Conservation (phyloP, 257 asterid genomes). For the Nicotiana tabacum region DNA sequence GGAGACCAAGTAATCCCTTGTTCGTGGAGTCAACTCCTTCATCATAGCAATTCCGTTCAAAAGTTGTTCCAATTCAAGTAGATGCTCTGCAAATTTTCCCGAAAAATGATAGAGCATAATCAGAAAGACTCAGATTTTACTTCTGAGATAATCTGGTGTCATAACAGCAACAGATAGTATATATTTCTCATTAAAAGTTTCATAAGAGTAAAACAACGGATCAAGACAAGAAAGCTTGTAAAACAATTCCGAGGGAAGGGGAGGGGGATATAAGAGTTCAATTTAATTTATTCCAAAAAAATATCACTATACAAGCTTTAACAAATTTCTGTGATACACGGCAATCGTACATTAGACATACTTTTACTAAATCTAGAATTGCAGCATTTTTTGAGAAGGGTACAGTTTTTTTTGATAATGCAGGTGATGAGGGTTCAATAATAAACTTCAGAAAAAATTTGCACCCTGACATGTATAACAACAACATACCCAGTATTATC, state of each 20-base stretch:
- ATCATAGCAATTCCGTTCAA: constrained; percentile 68
- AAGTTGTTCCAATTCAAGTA: constrained; percentile 67
- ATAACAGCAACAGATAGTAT: background rate
- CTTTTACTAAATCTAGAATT: background rate
- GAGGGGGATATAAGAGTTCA: background rate
- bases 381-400: background rate
- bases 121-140: background rate
- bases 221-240: background rate
- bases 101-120: background rate
- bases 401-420: background rate
- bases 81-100: constrained; percentile 37
- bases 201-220: no score
- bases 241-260: background rate
- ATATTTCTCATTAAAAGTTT: background rate
- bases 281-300: background rate
- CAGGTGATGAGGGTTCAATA: background rate
- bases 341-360: background rate
- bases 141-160: background rate
- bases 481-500: no score
- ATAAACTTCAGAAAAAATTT: background rate
- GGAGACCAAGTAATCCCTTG: constrained; percentile 74
- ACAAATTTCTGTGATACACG: background rate
- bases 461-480: background rate
- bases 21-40: constrained; percentile 81
- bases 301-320: background rate